Conservation (phyloP, 1,139 yeast species). For the Sugiyamaella xylanicola region DNA sequence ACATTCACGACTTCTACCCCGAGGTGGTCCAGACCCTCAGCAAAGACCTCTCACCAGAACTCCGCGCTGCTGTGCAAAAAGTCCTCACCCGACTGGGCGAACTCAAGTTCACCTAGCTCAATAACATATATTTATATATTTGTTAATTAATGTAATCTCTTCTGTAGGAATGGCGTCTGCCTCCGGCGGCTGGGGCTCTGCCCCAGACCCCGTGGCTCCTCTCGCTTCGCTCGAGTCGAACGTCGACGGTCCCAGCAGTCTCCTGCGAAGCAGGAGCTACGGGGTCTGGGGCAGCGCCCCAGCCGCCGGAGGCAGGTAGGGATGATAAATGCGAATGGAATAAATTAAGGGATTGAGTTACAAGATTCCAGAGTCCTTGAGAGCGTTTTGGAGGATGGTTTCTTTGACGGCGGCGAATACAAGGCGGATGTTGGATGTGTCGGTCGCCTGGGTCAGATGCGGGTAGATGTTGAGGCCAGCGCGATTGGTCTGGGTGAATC, state of each 20-base stretch:
- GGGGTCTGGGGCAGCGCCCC: constrained; percentile 12
- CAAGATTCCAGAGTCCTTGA: constrained; percentile 82
- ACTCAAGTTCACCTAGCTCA: constrained; percentile 16
- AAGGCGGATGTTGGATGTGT: constrained; percentile 81
- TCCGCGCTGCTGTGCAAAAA: constrained; percentile 65
- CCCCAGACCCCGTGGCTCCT: constrained; percentile 1
- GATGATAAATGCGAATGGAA: not conserved
- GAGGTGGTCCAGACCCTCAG: constrained; percentile 67
- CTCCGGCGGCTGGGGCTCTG: constrained; percentile 2
- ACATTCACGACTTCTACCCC: constrained; percentile 68
- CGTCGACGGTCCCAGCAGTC: not conserved
- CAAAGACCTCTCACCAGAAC: constrained; percentile 68
- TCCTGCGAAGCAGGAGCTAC: not conserved
- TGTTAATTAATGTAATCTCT: constrained; percentile 1
- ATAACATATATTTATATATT: not conserved
- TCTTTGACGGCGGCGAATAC: constrained; percentile 93
- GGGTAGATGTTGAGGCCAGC: constrained; percentile 83
- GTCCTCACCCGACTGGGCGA: constrained; percentile 75
- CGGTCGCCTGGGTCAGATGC: constrained; percentile 93
- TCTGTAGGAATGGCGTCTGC: not conserved
- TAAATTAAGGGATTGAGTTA: constrained; percentile 19
- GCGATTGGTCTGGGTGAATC: constrained; percentile 82
- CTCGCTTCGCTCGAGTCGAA: constrained; percentile 8
- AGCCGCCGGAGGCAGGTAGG: constrained; percentile 6
- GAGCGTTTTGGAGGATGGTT: constrained; percentile 79